These are phyloP conservation scores for Schizosaccharomyces osmophilus DNA, from an alignment of 805 yeast genomes.

Conservation along the genomic window DNA sequence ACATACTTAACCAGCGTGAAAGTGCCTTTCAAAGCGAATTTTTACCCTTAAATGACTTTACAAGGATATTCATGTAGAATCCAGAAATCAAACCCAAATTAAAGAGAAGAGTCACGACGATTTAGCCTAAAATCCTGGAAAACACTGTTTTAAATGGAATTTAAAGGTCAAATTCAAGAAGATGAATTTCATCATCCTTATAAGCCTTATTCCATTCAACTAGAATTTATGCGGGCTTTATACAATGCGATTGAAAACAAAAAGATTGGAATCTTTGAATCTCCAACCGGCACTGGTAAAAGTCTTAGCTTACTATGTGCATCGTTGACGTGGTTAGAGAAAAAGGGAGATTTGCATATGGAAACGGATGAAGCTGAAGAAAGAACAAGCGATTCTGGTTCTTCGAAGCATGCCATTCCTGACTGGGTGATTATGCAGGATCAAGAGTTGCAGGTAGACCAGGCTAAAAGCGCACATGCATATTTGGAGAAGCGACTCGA, in stretches of 20 bases:
- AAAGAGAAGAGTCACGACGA: too few relatives aligned
- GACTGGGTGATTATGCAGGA: conserved; percentile 24
- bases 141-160: too few relatives aligned
- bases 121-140: too few relatives aligned
- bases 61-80: too few relatives aligned
- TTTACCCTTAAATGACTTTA: too few relatives aligned
- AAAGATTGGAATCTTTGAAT: conserved; percentile 63
- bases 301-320: conserved; percentile 56
- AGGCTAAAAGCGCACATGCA: conserved; percentile 2
- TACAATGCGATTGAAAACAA: conserved; percentile 30
- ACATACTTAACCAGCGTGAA: too few relatives aligned
- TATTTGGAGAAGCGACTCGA: neutral
- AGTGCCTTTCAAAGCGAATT: too few relatives aligned
- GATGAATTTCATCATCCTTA: conserved; percentile 46
- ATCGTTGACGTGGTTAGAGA: conserved; percentile 48
- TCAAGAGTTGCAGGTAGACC: conserved; percentile 1
- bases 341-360: neutral
- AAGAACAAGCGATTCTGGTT: too few relatives aligned
- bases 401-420: conserved; percentile 27
- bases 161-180: neutral
- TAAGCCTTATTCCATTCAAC: conserved; percentile 55
- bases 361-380: conserved; percentile 2
- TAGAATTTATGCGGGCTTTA: conserved; percentile 51
- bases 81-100: too few relatives aligned
- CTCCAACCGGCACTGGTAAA: conserved; percentile 54